phyloP scores from a whole-genome alignment of 2,329 filamentous ascomycete species.

The Trichoderma guizhouense region DNA sequence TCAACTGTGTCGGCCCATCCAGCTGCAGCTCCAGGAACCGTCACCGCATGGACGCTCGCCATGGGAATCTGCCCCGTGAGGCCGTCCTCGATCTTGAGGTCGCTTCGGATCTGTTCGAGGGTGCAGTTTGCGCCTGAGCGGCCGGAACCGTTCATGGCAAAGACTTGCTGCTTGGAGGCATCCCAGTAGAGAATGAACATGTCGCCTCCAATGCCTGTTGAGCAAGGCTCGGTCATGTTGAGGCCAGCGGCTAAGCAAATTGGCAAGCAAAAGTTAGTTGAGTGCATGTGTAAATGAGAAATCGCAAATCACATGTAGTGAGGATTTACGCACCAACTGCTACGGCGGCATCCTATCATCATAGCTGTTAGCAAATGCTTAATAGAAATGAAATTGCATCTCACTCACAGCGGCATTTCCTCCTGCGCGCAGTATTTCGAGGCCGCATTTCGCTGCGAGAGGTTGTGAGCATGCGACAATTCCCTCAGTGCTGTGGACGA shows the following conservation, averaged over 20 bases:
- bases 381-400: background rate
- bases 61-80: slow-evolving; percentile 63
- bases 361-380: background rate
- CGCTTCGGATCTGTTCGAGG: slow-evolving; percentile 65
- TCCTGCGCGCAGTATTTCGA: slow-evolving; percentile 78
- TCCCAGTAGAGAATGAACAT: slow-evolving; percentile 96
- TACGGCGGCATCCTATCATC: slow-evolving; percentile 80
- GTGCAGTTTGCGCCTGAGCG: slow-evolving; percentile 68
- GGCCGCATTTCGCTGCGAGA: slow-evolving; percentile 81
- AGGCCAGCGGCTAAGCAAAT: slow-evolving; percentile 68
- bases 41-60: slow-evolving; percentile 74
- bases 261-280: background rate
- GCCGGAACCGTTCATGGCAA: slow-evolving; percentile 90
- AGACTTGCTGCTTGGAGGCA: slow-evolving; percentile 75
- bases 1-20: slow-evolving; percentile 91
- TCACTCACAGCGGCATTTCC: slow-evolving; percentile 83
- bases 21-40: slow-evolving; percentile 84
- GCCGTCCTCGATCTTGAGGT: slow-evolving; percentile 62
- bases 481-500: slow-evolving; percentile 88
- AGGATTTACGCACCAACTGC: slow-evolving; percentile 62
- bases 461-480: slow-evolving; percentile 91
- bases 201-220: slow-evolving; percentile 93
- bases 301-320: background rate
- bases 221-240: slow-evolving; percentile 89
- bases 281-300: background rate